Percentiles rank a stretch among this genome's conserved stretches.
phyloP scores from a whole-genome alignment of 164 flowering plant species.

The Dillenia suffruticosa region DNA sequence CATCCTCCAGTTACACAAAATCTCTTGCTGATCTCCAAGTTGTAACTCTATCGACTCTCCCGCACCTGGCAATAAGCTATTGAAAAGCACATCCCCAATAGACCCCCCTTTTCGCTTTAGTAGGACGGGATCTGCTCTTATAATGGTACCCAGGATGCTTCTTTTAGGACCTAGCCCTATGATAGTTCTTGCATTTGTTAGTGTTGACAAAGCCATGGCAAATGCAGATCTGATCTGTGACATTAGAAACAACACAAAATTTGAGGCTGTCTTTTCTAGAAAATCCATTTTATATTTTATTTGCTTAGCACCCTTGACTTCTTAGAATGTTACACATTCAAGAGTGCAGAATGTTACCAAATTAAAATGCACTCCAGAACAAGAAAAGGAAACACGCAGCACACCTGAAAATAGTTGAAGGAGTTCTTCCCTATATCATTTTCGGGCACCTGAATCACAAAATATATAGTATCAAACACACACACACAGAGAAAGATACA shows the following conservation, averaged over 20 bases:
- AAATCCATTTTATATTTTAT: too few species aligned
- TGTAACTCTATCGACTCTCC: constrained; percentile 45
- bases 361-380: background rate
- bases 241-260: constrained; percentile 4
- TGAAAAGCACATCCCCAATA: constrained; percentile 60
- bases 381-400: constrained; percentile 5
- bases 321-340: too few species aligned
- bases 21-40: constrained; percentile 32
- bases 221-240: constrained; percentile 87
- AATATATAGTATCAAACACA: too few species aligned
- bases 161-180: constrained; percentile 57
- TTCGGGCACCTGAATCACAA: constrained; percentile 54
- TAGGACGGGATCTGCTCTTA: constrained; percentile 77
- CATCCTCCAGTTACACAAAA: constrained; percentile 72
- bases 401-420: constrained; percentile 85
- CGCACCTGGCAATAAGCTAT: constrained; percentile 72
- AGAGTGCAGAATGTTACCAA: background rate
- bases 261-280: background rate
- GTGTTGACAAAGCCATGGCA: constrained; percentile 63
- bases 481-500: constrained; percentile 3
- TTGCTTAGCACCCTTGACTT: too few species aligned
- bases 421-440: constrained; percentile 97
- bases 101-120: constrained; percentile 80
- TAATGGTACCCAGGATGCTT: constrained; percentile 90
- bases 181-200: constrained; percentile 67